These are phyloP conservation scores for Botrytis porri DNA, from an alignment of 2,329 filamentous ascomycete genomes.

Conservation along the genomic window DNA sequence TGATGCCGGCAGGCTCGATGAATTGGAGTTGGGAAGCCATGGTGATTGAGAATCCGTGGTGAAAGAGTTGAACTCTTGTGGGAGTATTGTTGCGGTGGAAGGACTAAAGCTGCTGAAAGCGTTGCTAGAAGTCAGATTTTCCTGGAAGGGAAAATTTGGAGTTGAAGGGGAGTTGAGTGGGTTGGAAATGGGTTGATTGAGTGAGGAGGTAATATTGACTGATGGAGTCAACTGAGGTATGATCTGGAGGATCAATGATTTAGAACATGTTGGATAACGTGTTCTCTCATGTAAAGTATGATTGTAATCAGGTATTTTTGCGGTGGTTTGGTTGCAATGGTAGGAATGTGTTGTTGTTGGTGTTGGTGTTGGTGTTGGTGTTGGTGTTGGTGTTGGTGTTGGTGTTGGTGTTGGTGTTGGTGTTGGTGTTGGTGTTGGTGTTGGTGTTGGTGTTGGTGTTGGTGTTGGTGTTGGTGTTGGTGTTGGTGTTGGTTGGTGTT, in stretches of 20 bases:
- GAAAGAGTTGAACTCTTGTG: conserved; percentile 70
- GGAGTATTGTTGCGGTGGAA: conserved; percentile 57
- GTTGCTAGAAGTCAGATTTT: conserved; percentile 66
- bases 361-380: neutral
- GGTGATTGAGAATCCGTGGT: conserved; percentile 76
- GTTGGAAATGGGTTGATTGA: conserved; percentile 4
- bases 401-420: neutral
- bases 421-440: neutral
- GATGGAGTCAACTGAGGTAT: conserved; percentile 13
- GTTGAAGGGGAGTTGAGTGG: conserved; percentile 43
- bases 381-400: neutral
- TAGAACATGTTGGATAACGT: conserved; percentile 14
- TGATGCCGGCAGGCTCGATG: conserved; percentile 61
- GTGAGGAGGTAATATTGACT: conserved; percentile 15
- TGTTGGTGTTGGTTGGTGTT: neutral
- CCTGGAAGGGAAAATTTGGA: conserved; percentile 55
- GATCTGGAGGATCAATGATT: conserved; percentile 9
- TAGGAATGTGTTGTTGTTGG: neutral
- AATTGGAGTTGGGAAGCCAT: conserved; percentile 72
- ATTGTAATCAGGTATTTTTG: neutral
- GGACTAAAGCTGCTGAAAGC: conserved; percentile 58
- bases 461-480: neutral
- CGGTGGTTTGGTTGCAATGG: neutral
- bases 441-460: neutral
- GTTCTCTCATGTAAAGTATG: neutral